Evolutionary conservation across 1,284 basidiomycete species (phyloP).

Genomic region (Tilletia setariae): DNA sequence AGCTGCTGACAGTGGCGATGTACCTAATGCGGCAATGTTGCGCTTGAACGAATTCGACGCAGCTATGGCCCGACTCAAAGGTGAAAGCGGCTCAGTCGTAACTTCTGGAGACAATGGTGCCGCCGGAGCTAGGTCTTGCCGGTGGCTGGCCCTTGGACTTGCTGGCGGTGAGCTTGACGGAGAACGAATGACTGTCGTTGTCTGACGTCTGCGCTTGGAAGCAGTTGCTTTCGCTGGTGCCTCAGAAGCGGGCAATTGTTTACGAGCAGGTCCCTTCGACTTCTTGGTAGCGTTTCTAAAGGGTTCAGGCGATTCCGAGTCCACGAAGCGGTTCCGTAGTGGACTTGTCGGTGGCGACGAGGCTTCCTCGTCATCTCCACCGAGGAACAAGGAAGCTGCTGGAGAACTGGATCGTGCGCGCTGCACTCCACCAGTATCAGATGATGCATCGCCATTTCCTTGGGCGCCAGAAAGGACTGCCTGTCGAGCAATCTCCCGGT

Average conservation of each 20-base stretch:
- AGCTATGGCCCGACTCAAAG: background rate
- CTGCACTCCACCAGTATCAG: too few relatives aligned
- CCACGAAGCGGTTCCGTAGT: background rate
- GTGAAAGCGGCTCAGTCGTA: background rate
- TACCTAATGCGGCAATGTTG: background rate
- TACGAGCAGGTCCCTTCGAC: background rate
- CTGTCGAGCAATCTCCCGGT: conserved; percentile 4
- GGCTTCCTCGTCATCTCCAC: background rate
- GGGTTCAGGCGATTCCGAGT: background rate
- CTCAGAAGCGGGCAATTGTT: too few relatives aligned
- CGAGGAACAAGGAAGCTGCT: too few relatives aligned
- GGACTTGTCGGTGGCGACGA: background rate
- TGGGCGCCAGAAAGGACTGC: background rate
- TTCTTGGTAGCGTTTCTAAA: background rate
- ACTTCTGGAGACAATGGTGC: too few relatives aligned
- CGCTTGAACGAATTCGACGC: background rate
- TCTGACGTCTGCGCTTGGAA: too few relatives aligned
- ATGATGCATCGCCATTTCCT: background rate
- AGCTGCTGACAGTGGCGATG: too few relatives aligned
- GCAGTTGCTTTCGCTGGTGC: too few relatives aligned
- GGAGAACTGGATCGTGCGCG: too few relatives aligned
- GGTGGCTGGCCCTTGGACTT: too few relatives aligned
- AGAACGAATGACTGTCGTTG: too few relatives aligned
- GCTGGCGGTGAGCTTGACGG: too few relatives aligned
- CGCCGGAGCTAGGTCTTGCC: too few relatives aligned